A percentile compares a stretch with the other conserved stretches of the same genome.
Conservation (phyloP, 345 rosid species). For the Kernera saxatilis region DNA sequence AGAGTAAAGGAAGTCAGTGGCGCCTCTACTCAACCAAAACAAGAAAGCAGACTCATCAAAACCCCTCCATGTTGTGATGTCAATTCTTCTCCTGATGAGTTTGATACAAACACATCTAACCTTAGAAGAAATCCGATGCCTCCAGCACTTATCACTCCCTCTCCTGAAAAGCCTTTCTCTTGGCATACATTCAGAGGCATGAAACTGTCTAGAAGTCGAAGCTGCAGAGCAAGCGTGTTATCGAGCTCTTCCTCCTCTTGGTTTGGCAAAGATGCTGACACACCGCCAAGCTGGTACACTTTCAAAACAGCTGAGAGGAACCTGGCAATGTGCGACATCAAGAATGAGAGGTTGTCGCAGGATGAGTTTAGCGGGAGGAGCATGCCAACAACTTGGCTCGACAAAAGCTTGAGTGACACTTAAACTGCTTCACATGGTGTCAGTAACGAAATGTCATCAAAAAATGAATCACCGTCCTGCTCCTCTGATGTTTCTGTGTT, state of each 20-base stretch:
- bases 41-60: constrained; percentile 17
- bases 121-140: constrained; percentile 38
- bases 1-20: constrained; percentile 7
- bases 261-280: constrained; percentile 35
- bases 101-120: constrained; percentile 41
- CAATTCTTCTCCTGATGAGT: constrained; percentile 31
- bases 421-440: constrained; percentile 19
- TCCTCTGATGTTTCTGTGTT: constrained; percentile 23
- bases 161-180: constrained; percentile 37
- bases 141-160: constrained; percentile 29
- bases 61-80: constrained; percentile 20
- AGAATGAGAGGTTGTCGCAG: constrained; percentile 3
- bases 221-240: constrained; percentile 54
- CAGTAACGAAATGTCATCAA: constrained; percentile 27
- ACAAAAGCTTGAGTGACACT: constrained; percentile 30
- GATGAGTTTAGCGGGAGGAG: constrained; percentile 10
- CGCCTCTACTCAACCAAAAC: constrained; percentile 19
- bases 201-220: constrained; percentile 56
- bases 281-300: constrained; percentile 35
- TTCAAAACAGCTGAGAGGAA: constrained; percentile 34
- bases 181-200: constrained; percentile 33
- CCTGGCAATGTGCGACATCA: constrained; percentile 28
- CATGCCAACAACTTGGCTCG: constrained; percentile 34
- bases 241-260: constrained; percentile 23
- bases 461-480: constrained; percentile 33